A percentile compares a stretch with the other conserved stretches of the same genome.
Conservation (phyloP, 176 grass and related monocot species). For the Dendrocalamus sinicus region DNA sequence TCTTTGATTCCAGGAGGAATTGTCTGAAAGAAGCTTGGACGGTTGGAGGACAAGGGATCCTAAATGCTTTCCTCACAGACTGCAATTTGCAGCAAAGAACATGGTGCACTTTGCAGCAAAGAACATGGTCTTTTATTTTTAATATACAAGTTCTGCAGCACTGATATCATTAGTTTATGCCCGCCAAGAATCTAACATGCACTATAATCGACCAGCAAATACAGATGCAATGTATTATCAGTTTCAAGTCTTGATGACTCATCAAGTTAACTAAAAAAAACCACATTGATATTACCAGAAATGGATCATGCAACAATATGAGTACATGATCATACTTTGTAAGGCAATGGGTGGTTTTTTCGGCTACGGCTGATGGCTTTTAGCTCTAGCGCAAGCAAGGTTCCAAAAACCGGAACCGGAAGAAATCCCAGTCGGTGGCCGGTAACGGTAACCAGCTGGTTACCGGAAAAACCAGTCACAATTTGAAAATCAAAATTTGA, state of each 20-base stretch:
- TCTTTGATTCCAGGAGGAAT: conserved; percentile 49
- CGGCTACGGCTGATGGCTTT: too few relatives aligned
- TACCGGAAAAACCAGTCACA: too few relatives aligned
- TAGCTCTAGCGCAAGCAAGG: too few relatives aligned
- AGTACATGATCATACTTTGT: background rate
- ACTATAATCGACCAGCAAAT: conserved; percentile 6
- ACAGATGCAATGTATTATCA: conserved; percentile 34
- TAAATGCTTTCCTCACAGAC: conserved; percentile 45
- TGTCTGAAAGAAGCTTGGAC: conserved; percentile 57
- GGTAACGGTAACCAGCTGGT: too few relatives aligned
- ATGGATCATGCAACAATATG: conserved; percentile 5
- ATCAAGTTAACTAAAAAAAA: conserved; percentile 11
- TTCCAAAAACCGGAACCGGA: too few relatives aligned
- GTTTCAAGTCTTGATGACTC: background rate
- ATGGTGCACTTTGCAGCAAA: too few relatives aligned
- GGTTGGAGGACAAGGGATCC: conserved; percentile 43
- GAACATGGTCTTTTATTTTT: conserved; percentile 53
- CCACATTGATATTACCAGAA: conserved; percentile 7
- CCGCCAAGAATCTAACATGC: conserved; percentile 39
- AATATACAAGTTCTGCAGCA: conserved; percentile 41
- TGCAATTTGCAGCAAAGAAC: conserved; percentile 52
- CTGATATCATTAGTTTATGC: conserved; percentile 48
- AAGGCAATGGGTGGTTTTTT: background rate
- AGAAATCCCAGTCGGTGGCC: too few relatives aligned
- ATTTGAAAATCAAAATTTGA: too few relatives aligned